phyloP scores from a whole-genome alignment of 495 filamentous ascomycete genomes.

The Articulospora tetracladia region DNA sequence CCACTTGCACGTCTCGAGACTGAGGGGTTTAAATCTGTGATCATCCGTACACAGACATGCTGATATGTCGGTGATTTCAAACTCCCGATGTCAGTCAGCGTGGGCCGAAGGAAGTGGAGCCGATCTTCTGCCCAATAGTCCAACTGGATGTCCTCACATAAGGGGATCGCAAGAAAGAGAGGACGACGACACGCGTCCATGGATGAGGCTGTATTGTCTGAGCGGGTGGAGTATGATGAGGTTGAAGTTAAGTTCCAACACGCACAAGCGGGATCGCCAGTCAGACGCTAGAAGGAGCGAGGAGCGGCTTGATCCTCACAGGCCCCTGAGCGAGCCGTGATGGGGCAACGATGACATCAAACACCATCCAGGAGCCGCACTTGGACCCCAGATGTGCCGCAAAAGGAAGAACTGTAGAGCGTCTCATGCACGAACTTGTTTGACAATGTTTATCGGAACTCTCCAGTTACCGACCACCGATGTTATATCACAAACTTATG shows the following conservation, averaged over 20 bases:
- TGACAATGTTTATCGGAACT: too few species aligned
- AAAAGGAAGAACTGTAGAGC: too few species aligned
- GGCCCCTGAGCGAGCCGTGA: not conserved
- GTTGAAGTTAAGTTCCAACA: not conserved
- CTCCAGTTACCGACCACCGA: too few species aligned
- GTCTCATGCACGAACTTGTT: too few species aligned
- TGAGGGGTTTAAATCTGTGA: too few species aligned
- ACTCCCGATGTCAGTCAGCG: too few species aligned
- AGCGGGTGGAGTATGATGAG: not conserved
- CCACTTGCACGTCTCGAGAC: too few species aligned
- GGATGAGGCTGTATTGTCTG: not conserved
- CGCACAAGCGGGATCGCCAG: not conserved
- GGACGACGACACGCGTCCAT: not conserved
- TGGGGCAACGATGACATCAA: not conserved
- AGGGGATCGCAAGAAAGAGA: not conserved
- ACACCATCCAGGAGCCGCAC: not conserved
- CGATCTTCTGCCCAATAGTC: not conserved
- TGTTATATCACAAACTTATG: too few species aligned
- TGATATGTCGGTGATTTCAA: too few species aligned
- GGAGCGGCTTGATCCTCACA: not conserved
- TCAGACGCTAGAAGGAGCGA: not conserved
- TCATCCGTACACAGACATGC: too few species aligned
- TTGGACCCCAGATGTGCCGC: not conserved
- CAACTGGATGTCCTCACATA: not conserved
- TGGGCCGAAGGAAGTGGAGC: too few species aligned